These are phyloP conservation scores for Podaxis sp. DNA, from an alignment of 768 basidiomycete species.

Conservation along the genomic window DNA sequence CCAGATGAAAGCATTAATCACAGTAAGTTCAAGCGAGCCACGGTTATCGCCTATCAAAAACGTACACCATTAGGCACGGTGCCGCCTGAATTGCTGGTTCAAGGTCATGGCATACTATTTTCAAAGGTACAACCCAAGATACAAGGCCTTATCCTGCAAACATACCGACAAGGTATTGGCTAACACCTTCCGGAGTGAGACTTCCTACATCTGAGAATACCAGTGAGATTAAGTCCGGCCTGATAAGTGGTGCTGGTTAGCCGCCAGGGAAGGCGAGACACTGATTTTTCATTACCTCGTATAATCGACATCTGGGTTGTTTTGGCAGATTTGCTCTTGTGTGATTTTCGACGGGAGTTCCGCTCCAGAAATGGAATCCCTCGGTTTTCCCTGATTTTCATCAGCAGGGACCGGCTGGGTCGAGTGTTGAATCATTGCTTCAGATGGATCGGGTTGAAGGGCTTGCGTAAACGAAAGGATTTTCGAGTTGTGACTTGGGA, in stretches of 20 bases:
- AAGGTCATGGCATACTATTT: background rate
- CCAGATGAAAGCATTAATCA: background rate
- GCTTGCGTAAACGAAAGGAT: conserved; percentile 66
- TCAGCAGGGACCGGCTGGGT: background rate
- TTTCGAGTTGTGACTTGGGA: conserved; percentile 74
- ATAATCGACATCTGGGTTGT: conserved; percentile 90
- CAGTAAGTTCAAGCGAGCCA: background rate
- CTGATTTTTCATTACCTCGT: conserved; percentile 53
- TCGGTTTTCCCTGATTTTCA: background rate
- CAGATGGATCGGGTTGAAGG: conserved; percentile 19
- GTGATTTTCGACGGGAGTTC: conserved; percentile 52
- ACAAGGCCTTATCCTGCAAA: conserved; percentile 57
- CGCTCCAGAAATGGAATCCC: conserved; percentile 16
- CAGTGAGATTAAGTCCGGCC: conserved; percentile 89
- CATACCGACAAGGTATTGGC: conserved; percentile 94
- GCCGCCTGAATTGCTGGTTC: background rate
- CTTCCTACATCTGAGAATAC: conserved; percentile 95
- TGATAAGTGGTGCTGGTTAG: conserved; percentile 24
- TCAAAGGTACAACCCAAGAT: background rate
- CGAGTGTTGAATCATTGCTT: background rate
- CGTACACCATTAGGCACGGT: background rate
- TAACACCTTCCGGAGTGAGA: conserved; percentile 88
- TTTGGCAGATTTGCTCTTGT: conserved; percentile 74
- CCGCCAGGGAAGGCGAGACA: conserved; percentile 3
- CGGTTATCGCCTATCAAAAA: conserved; percentile 3